These are phyloP conservation scores for Ceratobasidium sp. DNA, from an alignment of 1,284 basidiomycete genomes.

Conservation along the genomic window DNA sequence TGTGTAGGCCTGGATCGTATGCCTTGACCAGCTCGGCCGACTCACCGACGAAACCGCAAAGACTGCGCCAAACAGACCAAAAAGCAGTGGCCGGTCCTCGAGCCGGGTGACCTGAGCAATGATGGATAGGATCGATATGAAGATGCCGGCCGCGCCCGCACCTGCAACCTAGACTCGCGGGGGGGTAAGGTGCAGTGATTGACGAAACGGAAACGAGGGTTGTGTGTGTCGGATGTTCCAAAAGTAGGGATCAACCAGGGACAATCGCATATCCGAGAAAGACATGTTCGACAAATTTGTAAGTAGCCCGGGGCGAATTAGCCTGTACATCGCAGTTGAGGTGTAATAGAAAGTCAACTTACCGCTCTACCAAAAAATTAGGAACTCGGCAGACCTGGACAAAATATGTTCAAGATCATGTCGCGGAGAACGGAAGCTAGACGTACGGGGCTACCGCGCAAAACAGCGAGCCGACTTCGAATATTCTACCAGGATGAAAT, in stretches of 20 bases:
- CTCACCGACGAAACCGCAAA: slow-evolving; percentile 36
- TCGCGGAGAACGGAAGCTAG: slow-evolving; percentile 34
- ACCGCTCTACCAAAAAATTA: slow-evolving; percentile 60
- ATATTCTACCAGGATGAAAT: slow-evolving; percentile 43
- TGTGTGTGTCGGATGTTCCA: not conserved
- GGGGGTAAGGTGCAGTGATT: not conserved
- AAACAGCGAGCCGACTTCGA: slow-evolving; percentile 56
- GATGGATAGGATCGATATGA: slow-evolving; percentile 49
- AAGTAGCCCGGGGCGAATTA: not conserved
- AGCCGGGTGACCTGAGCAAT: slow-evolving; percentile 53
- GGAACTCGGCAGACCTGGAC: slow-evolving; percentile 42
- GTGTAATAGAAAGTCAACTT: not conserved
- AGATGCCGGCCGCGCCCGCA: slow-evolving; percentile 50
- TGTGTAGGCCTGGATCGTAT: not conserved
- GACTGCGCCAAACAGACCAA: slow-evolving; percentile 46
- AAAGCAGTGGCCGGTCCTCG: slow-evolving; percentile 49
- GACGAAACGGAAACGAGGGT: not conserved
- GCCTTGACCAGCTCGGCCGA: no score
- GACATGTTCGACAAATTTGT: not conserved
- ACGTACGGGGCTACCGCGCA: slow-evolving; percentile 56
- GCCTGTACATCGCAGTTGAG: no score
- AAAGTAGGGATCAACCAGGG: not conserved
- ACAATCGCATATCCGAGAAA: not conserved
- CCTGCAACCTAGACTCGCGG: slow-evolving; percentile 44
- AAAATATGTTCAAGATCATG: not conserved